Base-by-base conservation (phyloP, 192 early-diverging fungal species). In the Mortierella alpina region DNA sequence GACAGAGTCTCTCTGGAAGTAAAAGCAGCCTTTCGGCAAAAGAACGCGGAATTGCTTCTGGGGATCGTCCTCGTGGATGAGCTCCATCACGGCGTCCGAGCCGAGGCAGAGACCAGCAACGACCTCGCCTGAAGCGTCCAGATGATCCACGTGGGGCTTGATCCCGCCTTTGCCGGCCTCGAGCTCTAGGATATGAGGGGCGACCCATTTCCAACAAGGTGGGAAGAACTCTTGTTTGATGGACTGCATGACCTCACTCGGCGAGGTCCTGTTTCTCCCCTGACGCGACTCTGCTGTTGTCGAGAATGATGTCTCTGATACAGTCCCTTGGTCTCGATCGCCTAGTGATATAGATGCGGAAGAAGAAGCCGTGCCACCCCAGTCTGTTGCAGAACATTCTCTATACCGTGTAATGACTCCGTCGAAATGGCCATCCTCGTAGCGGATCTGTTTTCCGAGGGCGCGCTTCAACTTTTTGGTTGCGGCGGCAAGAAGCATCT, bases 181-280 rank as follows among this genome's bases (percentile, higher is more conserved):
- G 14, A 96, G 83, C 58, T 96, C 95, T 68, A 96, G 82, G 45
- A 96, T 90, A 73, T 96, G 95, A 12, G 92, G 91, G 12, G 91
- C 85, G 14, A 94, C 72, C 93, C 93, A 96, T 18, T 86, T 78
- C 66, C 84, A 84, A 11, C 75, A 42, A 4, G 67, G 45, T 1
- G 93, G 89, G 47, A 94, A 89, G 61, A 88, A 67, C 12, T 75
- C 69, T 80, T 86, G 88, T 41, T 92, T 85, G 31, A 90, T 87
- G 7, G 89, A 79, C 31, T 92, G 75, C 49, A 94, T 83, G 31
- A 87, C 74, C 48, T 84, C 78, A 6, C 31, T 66, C 1, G 82
- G 73, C 2, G 86, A 85, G 42, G 85, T 68, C 31, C 31, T 31
- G 31, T 31, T 31, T 7, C 80, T 85, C 11, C 86, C 88, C 18